Conservation (phyloP, 257 asterid genomes). For the Ilex asprella region DNA sequence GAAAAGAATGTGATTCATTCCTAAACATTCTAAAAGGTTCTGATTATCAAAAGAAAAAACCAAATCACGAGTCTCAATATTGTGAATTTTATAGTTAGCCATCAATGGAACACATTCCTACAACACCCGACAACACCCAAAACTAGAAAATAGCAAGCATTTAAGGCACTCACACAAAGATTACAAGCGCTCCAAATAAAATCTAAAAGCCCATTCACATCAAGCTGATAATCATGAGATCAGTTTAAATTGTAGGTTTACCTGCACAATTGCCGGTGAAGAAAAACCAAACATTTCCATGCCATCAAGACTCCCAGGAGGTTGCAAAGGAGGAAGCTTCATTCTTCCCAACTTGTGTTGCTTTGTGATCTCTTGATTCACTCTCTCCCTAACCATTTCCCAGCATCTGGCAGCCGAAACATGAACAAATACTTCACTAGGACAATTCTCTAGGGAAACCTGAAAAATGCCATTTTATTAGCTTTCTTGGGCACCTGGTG, state of each 20-base stretch:
- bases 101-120: no score
- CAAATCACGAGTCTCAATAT: no score
- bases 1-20: no score
- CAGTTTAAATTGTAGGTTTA: conserved; percentile 17
- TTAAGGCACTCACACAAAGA: no score
- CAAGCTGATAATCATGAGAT: neutral
- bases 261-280: conserved; percentile 90
- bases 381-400: conserved; percentile 93
- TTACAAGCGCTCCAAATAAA: no score
- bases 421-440: conserved; percentile 73
- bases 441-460: conserved; percentile 75
- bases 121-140: no score
- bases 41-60: no score
- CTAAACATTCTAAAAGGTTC: no score
- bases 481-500: neutral
- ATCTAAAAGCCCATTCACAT: neutral
- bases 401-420: conserved; percentile 77
- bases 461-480: conserved; percentile 18
- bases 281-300: conserved; percentile 96
- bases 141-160: no score
- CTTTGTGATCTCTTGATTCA: conserved; percentile 72
- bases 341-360: conserved; percentile 71
- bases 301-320: conserved; percentile 96
- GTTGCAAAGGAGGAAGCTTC: conserved; percentile 91
- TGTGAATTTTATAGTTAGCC: no score